These are phyloP conservation scores for Sporothrix euskadiensis DNA, from an alignment of 2,329 filamentous ascomycete species.

Conservation along the genomic window DNA sequence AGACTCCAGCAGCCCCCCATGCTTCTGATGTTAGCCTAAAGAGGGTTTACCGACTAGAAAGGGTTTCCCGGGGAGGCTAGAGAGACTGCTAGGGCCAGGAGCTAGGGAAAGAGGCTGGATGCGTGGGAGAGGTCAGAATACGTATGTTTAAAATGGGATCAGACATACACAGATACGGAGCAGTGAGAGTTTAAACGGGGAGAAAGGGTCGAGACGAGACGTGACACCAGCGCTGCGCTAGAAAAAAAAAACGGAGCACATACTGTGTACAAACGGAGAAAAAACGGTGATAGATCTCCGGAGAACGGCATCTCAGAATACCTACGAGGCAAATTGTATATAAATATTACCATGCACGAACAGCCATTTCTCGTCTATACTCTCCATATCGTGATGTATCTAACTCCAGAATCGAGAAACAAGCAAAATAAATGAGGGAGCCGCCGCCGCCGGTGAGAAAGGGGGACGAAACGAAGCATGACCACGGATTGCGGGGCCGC, in stretches of 20 bases:
- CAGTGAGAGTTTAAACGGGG: neutral
- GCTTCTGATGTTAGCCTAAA: neutral
- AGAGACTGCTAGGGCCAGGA: neutral
- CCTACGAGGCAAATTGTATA: too few relatives aligned
- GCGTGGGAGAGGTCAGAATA: neutral
- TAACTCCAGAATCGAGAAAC: neutral
- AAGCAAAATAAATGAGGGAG: neutral
- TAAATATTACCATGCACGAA: neutral
- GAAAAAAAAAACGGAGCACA: neutral
- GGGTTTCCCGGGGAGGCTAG: conserved; percentile 10
- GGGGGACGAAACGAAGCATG: neutral
- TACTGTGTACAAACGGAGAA: neutral
- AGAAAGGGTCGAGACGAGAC: neutral
- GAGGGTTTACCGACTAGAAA: conserved; percentile 7
- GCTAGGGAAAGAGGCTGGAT: conserved; percentile 4
- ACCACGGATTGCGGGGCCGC: conserved; percentile 14
- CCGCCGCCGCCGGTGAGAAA: neutral
- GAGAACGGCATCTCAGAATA: neutral
- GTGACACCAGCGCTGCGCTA: neutral
- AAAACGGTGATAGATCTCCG: neutral
- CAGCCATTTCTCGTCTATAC: too few relatives aligned
- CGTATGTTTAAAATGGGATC: too few relatives aligned
- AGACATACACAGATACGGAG: too few relatives aligned
- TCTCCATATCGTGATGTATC: neutral
- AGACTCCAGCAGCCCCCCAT: neutral